These are phyloP conservation scores for Nothophaeocryptopus gaeumannii DNA, from an alignment of 2,329 filamentous ascomycete genomes.

Conservation along the genomic window DNA sequence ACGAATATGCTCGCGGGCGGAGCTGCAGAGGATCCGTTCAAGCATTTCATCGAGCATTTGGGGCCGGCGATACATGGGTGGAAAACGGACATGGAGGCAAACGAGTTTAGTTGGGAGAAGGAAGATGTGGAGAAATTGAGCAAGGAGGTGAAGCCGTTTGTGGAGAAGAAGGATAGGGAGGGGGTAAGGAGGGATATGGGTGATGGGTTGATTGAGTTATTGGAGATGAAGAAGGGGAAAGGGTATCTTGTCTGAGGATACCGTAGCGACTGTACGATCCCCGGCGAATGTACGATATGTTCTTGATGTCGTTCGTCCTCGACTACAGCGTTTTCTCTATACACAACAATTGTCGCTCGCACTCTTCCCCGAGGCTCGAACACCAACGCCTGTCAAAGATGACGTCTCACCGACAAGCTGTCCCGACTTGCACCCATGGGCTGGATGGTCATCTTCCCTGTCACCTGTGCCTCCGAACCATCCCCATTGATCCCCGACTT, in stretches of 20 bases:
- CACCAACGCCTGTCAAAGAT: neutral
- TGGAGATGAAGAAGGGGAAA: slow-evolving; percentile 17
- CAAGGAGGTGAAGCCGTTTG: slow-evolving; percentile 12
- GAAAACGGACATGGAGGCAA: slow-evolving; percentile 20
- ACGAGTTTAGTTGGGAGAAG: slow-evolving; percentile 12
- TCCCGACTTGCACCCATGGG: neutral
- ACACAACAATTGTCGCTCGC: too few relatives aligned
- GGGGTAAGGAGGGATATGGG: slow-evolving; percentile 12
- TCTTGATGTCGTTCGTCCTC: too few relatives aligned
- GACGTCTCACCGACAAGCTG: neutral
- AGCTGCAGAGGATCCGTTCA: slow-evolving; percentile 9
- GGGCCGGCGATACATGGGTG: slow-evolving; percentile 16
- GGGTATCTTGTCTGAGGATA: neutral
- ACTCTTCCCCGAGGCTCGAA: too few relatives aligned
- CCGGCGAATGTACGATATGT: neutral
- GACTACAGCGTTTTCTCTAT: too few relatives aligned
- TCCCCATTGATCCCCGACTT: slow-evolving; percentile 2
- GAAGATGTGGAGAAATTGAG: slow-evolving; percentile 5
- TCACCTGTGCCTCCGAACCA: slow-evolving; percentile 1
- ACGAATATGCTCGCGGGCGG: slow-evolving; percentile 18
- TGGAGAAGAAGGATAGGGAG: slow-evolving; percentile 8
- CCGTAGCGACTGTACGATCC: neutral
- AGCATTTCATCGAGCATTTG: slow-evolving; percentile 17
- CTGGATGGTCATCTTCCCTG: neutral
- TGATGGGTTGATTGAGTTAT: slow-evolving; percentile 16